Conservation (phyloP, 306 rosid species). For the Prunus padus region DNA sequence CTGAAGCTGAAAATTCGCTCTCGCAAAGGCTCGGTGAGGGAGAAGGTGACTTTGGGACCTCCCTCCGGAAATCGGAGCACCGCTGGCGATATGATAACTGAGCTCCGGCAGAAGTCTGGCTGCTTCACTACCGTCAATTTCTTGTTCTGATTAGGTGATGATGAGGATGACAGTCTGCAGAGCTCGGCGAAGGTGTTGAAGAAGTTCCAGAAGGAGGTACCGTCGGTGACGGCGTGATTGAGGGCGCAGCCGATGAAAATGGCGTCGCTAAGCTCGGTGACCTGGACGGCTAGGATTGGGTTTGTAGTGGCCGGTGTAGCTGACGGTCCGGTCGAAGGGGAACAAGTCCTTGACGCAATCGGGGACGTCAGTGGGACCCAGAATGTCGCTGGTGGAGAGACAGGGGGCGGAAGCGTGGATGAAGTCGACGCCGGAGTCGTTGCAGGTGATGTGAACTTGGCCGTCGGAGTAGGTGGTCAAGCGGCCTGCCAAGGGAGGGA, state of each 20-base stretch:
- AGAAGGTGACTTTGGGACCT: conserved; percentile 74
- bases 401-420: conserved; percentile 42
- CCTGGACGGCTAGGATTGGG: conserved; percentile 69
- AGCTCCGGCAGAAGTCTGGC: conserved; percentile 65
- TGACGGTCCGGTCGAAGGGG: conserved; percentile 58
- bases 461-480: conserved; percentile 55
- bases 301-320: conserved; percentile 62
- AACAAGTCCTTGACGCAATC: conserved; percentile 52
- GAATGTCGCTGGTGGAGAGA: conserved; percentile 34
- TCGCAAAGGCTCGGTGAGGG: conserved; percentile 44
- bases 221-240: conserved; percentile 78
- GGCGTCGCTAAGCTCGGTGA: conserved; percentile 74
- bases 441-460: conserved; percentile 56
- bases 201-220: conserved; percentile 95
- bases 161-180: conserved; percentile 19
- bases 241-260: conserved; percentile 71
- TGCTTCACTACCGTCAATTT: background rate
- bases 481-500: conserved; percentile 91
- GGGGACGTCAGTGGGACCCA: conserved; percentile 45
- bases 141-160: background rate
- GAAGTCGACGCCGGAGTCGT: conserved; percentile 77
- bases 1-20: conserved; percentile 82
- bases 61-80: conserved; percentile 63
- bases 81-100: conserved; percentile 46
- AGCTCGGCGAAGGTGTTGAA: conserved; percentile 80